A percentile compares a stretch with the other conserved stretches of the same genome.
Conservation (phyloP, 1,139 yeast species). For the Pichia sp. region DNA sequence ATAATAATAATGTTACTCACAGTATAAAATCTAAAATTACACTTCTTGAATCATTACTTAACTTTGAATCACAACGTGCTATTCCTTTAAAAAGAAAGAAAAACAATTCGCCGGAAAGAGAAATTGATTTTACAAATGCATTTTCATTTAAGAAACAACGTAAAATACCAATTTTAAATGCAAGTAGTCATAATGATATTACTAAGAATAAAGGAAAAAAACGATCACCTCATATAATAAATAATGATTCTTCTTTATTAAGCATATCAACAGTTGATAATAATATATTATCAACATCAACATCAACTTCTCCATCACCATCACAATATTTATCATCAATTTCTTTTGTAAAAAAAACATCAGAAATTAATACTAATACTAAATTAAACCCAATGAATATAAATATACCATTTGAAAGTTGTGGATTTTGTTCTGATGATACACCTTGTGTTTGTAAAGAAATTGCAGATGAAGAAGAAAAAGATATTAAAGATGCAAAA, state of each 20-base stretch:
- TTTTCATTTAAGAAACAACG: constrained; percentile 30
- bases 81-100: constrained; percentile 45
- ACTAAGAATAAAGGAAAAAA: no score
- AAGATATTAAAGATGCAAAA: background rate
- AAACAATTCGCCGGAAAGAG: constrained; percentile 21
- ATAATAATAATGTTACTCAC: no score
- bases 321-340: no score
- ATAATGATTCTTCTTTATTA: no score
- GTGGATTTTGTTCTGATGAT: constrained; percentile 91
- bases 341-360: no score
- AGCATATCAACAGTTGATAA: background rate
- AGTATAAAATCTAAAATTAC: background rate
- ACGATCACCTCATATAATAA: no score
- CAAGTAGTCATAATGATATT: no score
- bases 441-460: constrained; percentile 91
- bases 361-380: no score
- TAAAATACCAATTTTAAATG: constrained; percentile 22
- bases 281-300: background rate
- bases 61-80: constrained; percentile 54
- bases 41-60: constrained; percentile 17
- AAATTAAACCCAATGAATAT: background rate
- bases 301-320: background rate
- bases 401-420: constrained; percentile 54
- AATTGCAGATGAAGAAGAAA: constrained; percentile 42
- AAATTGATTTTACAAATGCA: constrained; percentile 50